A percentile compares a stretch with the other conserved stretches of the same genome.
Conservation (phyloP, 129 eudicot genomes). For the Pittosporum tobira region DNA sequence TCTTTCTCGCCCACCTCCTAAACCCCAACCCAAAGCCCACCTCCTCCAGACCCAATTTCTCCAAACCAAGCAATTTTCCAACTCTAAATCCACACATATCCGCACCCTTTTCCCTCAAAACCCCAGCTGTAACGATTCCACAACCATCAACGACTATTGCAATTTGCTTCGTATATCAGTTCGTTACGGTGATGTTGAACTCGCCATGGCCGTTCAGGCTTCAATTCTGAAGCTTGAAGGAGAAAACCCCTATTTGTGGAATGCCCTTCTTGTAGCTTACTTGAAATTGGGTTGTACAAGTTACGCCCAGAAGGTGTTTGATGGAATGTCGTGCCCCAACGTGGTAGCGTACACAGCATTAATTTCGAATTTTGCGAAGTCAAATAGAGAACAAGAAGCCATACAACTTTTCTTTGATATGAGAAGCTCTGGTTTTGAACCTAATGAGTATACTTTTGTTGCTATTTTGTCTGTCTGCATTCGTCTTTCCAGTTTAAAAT, state of each 20-base stretch:
- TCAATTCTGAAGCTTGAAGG: constrained; percentile 49
- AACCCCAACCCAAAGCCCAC: constrained; percentile 4
- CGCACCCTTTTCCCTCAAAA: constrained; percentile 14
- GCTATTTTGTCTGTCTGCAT: constrained; percentile 75
- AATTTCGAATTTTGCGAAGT: constrained; percentile 62
- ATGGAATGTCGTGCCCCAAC: constrained; percentile 31
- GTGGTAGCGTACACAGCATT: constrained; percentile 61
- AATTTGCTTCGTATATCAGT: constrained; percentile 45
- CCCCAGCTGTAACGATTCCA: background rate
- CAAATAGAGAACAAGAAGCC: constrained; percentile 37
- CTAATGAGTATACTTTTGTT: constrained; percentile 69
- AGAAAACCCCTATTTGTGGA: constrained; percentile 27
- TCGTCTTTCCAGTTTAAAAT: constrained; percentile 33
- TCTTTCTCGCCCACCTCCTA: constrained; percentile 11
- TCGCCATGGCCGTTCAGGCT: constrained; percentile 55
- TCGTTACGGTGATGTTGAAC: constrained; percentile 30
- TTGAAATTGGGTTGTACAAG: constrained; percentile 40
- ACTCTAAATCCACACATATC: constrained; percentile 7
- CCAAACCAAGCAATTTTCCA: constrained; percentile 20
- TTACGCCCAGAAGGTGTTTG: constrained; percentile 52
- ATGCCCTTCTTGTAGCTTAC: constrained; percentile 53
- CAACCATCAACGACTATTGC: constrained; percentile 13
- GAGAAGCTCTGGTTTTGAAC: constrained; percentile 54
- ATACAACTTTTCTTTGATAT: constrained; percentile 47
- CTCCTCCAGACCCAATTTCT: constrained; percentile 11